Evolutionary conservation across 257 asterid species (phyloP).

Genomic region (Nicotiana otophora): DNA sequence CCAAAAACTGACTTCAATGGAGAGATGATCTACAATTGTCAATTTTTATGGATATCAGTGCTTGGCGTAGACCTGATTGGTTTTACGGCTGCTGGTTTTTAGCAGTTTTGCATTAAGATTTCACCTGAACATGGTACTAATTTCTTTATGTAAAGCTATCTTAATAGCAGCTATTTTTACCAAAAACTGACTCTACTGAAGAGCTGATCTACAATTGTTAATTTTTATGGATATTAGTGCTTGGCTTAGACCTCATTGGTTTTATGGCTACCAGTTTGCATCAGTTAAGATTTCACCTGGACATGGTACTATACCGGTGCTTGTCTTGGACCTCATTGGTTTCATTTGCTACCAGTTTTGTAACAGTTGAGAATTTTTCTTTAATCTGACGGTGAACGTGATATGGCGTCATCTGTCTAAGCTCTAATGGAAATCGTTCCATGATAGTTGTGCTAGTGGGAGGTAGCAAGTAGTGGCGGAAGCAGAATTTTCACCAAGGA

Average conservation of each 20-base stretch:
- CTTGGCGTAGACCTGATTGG: background rate
- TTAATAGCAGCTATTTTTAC: background rate
- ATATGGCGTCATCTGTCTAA: background rate
- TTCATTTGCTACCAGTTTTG: background rate
- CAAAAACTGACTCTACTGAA: background rate
- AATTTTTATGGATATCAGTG: background rate
- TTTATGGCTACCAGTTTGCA: no score
- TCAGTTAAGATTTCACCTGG: no score
- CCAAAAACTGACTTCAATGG: background rate
- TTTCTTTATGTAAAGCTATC: background rate
- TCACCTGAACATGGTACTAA: background rate
- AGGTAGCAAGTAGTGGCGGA: background rate
- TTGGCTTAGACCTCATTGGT: no score
- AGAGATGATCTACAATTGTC: background rate
- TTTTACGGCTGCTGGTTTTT: background rate
- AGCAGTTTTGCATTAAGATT: background rate
- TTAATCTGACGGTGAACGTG: background rate
- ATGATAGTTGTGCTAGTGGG: background rate
- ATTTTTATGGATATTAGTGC: no score
- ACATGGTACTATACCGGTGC: background rate
- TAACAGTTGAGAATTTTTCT: background rate
- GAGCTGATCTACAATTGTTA: background rate
- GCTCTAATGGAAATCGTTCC: background rate
- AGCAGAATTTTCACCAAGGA: no score
- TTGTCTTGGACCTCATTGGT: background rate